Evolutionary conservation across 2,329 filamentous ascomycete genomes (phyloP).

Genomic region (Dactylellina haptotyla): DNA sequence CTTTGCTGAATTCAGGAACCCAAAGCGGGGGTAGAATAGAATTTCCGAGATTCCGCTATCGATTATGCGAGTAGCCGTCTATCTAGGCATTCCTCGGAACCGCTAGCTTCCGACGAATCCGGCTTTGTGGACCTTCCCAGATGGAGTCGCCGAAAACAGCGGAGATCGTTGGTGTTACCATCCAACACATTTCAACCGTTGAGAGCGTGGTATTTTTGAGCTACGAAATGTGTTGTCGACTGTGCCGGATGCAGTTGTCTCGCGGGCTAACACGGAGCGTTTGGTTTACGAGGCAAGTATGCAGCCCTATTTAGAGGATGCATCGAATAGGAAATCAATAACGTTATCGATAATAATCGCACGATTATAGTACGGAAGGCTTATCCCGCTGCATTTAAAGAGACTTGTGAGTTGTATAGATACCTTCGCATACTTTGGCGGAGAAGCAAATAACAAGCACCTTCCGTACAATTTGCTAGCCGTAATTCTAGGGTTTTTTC

Average conservation of each 20-base stretch:
- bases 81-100: background rate
- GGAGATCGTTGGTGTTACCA: background rate
- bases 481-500: too few species aligned
- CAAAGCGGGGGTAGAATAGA: background rate
- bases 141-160: background rate
- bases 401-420: too few species aligned
- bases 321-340: conserved; percentile 20
- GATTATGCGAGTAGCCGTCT: background rate
- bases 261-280: too few species aligned
- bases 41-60: background rate
- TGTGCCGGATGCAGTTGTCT: too few species aligned
- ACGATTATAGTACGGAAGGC: too few species aligned
- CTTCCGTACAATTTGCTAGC: too few species aligned
- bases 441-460: too few species aligned
- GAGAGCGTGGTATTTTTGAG: conserved; percentile 26
- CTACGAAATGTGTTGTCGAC: conserved; percentile 12
- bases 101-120: background rate
- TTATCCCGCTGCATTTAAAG: background rate
- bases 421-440: too few species aligned
- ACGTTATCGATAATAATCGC: conserved; percentile 20
- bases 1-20: background rate
- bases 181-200: background rate
- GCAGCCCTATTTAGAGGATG: background rate
- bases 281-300: too few species aligned
- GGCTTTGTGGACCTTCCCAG: background rate